Percentiles rank a stretch among this genome's conserved stretches.
phyloP scores from a whole-genome alignment of 768 basidiomycete genomes.

The Nidularia pulvinata region DNA sequence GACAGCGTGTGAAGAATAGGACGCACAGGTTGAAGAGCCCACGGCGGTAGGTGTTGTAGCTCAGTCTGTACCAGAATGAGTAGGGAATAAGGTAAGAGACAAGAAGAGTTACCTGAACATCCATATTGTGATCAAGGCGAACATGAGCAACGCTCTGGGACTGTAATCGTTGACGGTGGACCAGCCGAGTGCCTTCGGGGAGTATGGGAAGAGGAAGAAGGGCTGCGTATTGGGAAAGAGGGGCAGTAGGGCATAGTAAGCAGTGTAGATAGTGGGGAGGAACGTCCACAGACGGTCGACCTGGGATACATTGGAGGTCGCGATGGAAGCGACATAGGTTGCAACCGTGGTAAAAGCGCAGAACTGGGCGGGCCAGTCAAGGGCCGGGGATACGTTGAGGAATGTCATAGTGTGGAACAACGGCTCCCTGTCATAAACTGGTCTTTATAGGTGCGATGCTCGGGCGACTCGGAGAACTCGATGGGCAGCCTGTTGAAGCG shows the following conservation, averaged over 20 bases:
- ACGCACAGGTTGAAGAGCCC: slow-evolving; percentile 77
- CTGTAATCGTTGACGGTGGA: slow-evolving; percentile 48
- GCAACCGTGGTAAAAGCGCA: not conserved
- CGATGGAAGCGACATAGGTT: not conserved
- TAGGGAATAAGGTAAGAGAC: not conserved
- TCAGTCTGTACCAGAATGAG: slow-evolving; percentile 40
- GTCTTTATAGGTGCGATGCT: not conserved
- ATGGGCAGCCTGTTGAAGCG: no score
- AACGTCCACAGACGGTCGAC: slow-evolving; percentile 47
- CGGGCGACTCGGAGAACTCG: no score
- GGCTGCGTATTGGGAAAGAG: slow-evolving; percentile 43
- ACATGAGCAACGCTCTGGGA: slow-evolving; percentile 75
- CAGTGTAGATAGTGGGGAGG: slow-evolving; percentile 79
- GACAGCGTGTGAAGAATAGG: not conserved
- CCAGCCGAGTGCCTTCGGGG: slow-evolving; percentile 46
- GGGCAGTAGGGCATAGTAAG: slow-evolving; percentile 81
- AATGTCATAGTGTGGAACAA: not conserved
- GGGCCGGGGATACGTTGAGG: not conserved
- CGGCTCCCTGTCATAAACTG: not conserved
- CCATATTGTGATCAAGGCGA: slow-evolving; percentile 68
- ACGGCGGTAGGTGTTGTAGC: slow-evolving; percentile 82
- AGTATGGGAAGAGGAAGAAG: slow-evolving; percentile 49
- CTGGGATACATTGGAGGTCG: slow-evolving; percentile 60
- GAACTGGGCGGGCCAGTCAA: not conserved
- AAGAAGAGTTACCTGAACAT: slow-evolving; percentile 47